Evolutionary conservation across 495 filamentous ascomycete species (phyloP), one percentile per base, ranked within the genome.

Genomic region (Xylaria flabelliformis): DNA sequence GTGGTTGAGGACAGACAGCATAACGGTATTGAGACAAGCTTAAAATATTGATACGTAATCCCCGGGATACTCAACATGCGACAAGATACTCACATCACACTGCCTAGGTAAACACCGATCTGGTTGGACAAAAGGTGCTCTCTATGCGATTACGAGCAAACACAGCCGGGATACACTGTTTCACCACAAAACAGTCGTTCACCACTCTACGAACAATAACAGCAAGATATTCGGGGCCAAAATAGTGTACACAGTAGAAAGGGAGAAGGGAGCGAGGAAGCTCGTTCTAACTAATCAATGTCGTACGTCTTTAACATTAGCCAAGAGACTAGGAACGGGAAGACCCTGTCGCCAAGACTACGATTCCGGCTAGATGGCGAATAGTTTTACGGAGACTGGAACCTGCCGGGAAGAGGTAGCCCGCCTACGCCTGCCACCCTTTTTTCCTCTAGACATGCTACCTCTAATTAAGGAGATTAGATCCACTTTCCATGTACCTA

Each of bases 1-100:
- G 34, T 69, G 19, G 48, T 39, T 61, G 74, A 61, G 71, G 26
- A 44, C 56, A 72, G 26, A 44, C 56, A 72, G 66, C 66, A 69
- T 69, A 24, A 59, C 39, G 51, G 36, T 59, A 69, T 42, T 46
- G 66, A 53, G 53, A 69, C 39, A 69, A 21, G 26, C 10, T 36
- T 8, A 9, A 67, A 48, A 58, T 42, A 39, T 44, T 61, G 29
- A 51, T 50, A 42, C 55, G 61, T 48, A 29, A 69, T 46, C 13
- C 13, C 53, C 13, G n/a, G 19, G 50, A 69, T 62, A 39, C 10
- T 55, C 36, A 55, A 67, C 34, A 24, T 41, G 26, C 50, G 50
- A 58, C 36, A 34, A 34, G 15, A 26, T 55, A 34, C 46, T 67
- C 46, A 67, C 48, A 39, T 39, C 65, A 56, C 65, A 42, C 12